Evolutionary conservation across 306 rosid genomes (phyloP).

Genomic region (Pterocarpus santalinus): DNA sequence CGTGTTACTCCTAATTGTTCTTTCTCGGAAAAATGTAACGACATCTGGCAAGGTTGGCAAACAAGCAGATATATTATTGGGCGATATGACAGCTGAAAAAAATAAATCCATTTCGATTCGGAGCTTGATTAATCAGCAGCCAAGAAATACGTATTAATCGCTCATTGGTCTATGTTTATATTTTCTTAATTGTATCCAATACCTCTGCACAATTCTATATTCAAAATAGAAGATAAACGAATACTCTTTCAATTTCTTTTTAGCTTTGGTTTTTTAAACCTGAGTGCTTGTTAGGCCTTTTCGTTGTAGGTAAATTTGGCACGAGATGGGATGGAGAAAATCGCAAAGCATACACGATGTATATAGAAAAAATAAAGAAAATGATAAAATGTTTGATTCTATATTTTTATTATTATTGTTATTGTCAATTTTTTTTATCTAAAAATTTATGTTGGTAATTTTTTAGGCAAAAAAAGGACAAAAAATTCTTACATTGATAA

Average conservation of each 20-base stretch:
- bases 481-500: too few species aligned
- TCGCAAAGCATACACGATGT: too few species aligned
- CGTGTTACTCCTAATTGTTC: background rate
- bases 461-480: too few species aligned
- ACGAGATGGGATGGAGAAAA: too few species aligned
- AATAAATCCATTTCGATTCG: background rate
- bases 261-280: background rate
- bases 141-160: background rate
- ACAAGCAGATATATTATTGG: background rate
- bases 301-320: too few species aligned
- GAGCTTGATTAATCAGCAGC: background rate
- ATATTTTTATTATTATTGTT: too few species aligned
- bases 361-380: too few species aligned
- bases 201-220: background rate
- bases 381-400: too few species aligned
- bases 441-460: too few species aligned
- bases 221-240: background rate
- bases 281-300: too few species aligned
- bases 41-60: background rate
- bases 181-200: background rate
- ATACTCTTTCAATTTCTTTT: too few species aligned
- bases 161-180: background rate
- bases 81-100: background rate
- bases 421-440: too few species aligned
- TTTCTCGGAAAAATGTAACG: background rate